Base-by-base conservation (phyloP, 176 grass and related monocot species). In the Poa pratensis region DNA sequence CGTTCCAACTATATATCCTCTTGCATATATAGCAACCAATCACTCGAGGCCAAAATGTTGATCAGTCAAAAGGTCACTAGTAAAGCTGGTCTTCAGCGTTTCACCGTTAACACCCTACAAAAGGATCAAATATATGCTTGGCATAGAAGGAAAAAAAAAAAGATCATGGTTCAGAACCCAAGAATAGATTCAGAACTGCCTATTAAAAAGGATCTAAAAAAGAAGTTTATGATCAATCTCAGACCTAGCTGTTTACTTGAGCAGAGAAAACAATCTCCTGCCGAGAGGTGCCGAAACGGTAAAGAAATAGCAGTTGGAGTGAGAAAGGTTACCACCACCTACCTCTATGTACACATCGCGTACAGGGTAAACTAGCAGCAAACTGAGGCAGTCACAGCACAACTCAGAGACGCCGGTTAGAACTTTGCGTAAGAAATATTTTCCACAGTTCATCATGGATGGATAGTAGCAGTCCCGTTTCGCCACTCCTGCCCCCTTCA, bases 401-500 rank as follows among this genome's bases (percentile, higher is more conserved):
- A 71, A 86, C 17, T 42, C 17, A 1, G 43, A 4, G 42, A 64
- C 63, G 10, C 28, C 22, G 19, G 19, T 57, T 35, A 35, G 3
- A 35, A 35, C 3, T 35, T 43, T 48, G 45, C 57, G 2, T 12
- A 66, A 50, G 50, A 51, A 67, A 30, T 1, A 30, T 1, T 1
- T 46, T 39, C 12, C n/a, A 34, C 26, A 22, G n/a, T 40, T 76
- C 6, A 61, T 61, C 30, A 6, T 20, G 32, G 67, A n/a, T 24
- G 22, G 58, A 62, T 85, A 27, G 69, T 81, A 76, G 32, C 61
- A 59, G 53, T 53, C 32, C 52, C 27, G 23, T 71, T 34, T 60
- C 9, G 71, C 49, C 58, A 82, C 79, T 82, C 63, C 18, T 78
- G 55, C 32, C 37, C 9, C 79, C 54, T 82, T 71, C 35, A 37